Conservation (phyloP, 148 eudicot genomes). For the Diospyros kaki region DNA sequence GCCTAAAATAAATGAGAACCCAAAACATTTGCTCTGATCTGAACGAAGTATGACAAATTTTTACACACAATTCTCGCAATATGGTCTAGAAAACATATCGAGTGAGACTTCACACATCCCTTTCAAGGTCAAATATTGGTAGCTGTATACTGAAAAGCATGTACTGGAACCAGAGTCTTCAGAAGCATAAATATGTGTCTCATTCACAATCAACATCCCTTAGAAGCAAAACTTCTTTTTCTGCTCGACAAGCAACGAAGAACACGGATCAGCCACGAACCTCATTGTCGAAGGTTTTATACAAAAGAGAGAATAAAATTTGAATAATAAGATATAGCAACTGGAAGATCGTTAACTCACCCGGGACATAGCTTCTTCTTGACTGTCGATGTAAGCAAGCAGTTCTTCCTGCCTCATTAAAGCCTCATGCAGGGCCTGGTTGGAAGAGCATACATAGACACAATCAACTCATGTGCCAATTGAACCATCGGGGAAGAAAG, state of each 20-base stretch:
- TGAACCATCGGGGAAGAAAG: not conserved
- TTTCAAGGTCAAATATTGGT: not conserved
- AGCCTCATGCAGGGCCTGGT: constrained; percentile 62
- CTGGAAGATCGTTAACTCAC: constrained; percentile 35
- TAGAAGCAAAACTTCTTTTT: constrained; percentile 74
- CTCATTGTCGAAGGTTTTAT: not conserved
- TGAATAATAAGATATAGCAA: not conserved
- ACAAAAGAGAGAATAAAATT: not conserved
- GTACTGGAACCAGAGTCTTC: too few relatives aligned
- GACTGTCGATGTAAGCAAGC: constrained; percentile 88
- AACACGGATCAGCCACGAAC: constrained; percentile 17
- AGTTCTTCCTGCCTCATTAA: constrained; percentile 86
- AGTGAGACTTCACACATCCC: not conserved
- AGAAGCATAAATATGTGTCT: not conserved
- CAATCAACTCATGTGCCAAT: not conserved
- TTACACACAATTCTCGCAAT: constrained; percentile 5
- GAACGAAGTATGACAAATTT: not conserved
- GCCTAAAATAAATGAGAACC: not conserved
- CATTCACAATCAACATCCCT: constrained; percentile 13
- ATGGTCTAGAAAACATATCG: not conserved
- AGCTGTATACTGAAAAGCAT: not conserved
- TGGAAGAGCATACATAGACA: constrained; percentile 11
- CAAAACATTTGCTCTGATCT: not conserved
- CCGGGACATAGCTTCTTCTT: constrained; percentile 68
- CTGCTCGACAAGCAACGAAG: constrained; percentile 32